phyloP scores from a whole-genome alignment of 2,329 filamentous ascomycete species.

The Fusarium irregulare region DNA sequence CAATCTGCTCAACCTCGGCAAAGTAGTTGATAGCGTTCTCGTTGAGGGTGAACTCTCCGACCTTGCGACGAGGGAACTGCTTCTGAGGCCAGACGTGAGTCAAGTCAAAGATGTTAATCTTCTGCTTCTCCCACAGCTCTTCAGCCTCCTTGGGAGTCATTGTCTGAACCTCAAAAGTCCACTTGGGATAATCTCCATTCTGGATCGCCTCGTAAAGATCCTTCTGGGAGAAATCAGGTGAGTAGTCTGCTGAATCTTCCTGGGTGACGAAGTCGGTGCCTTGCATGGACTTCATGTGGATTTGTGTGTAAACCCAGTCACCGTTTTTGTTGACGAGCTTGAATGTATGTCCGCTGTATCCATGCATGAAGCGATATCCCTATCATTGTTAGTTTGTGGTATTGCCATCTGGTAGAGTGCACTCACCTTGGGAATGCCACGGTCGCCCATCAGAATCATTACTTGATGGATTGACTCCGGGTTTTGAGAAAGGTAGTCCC shows the following conservation, averaged over 20 bases:
- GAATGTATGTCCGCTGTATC: slow-evolving; percentile 12
- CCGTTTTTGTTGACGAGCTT: slow-evolving; percentile 23
- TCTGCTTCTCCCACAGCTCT: slow-evolving; percentile 41
- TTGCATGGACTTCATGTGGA: slow-evolving; percentile 34
- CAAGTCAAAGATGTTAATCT: slow-evolving; percentile 66
- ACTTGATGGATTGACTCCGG: slow-evolving; percentile 68
- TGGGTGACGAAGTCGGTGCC: slow-evolving; percentile 27
- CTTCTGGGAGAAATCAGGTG: slow-evolving; percentile 26
- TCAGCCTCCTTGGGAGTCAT: slow-evolving; percentile 33
- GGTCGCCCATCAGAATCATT: slow-evolving; percentile 68
- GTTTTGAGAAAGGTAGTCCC: slow-evolving; percentile 68
- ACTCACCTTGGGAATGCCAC: slow-evolving; percentile 61
- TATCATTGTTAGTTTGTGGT: neutral
- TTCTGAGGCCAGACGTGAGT: slow-evolving; percentile 67
- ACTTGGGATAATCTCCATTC: slow-evolving; percentile 60
- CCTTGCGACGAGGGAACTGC: slow-evolving; percentile 44
- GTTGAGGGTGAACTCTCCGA: slow-evolving; percentile 76
- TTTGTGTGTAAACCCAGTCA: slow-evolving; percentile 23
- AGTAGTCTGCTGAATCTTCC: slow-evolving; percentile 17
- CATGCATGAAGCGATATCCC: slow-evolving; percentile 55
- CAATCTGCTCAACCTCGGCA: slow-evolving; percentile 74
- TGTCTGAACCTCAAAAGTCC: slow-evolving; percentile 65
- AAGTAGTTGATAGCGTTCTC: slow-evolving; percentile 71
- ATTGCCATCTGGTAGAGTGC: rapidly evolving
- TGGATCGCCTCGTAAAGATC: slow-evolving; percentile 35